Base-by-base conservation (phyloP, 768 basidiomycete genomes). In the Dioszegia aurantiaca region DNA sequence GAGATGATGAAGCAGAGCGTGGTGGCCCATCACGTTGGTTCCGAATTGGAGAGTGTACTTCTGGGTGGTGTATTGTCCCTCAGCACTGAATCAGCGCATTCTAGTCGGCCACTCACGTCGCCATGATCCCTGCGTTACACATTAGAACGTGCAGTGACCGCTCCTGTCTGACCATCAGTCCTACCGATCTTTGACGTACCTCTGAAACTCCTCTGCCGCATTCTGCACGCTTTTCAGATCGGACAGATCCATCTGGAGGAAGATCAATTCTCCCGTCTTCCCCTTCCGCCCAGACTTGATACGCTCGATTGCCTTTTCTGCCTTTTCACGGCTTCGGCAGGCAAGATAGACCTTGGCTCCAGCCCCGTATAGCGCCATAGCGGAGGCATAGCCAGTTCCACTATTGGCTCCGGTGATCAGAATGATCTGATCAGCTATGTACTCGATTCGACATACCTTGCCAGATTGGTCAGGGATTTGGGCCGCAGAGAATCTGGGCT, bases 91-190 rank as follows among this genome's bases (percentile, higher is more conserved):
- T 53, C 16, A 53, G 49, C 28, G 12, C 30, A 12, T 19, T 26
- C 19, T 24, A n/a, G 16, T 19, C 17, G 23, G 26, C 4, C 0
- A 61, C 71, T 63, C 54, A 73, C 72, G 69, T 64, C 23, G 69
- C 69, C 72, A 73, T 73, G 36, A 73, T 61, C 21, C 72, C 72
- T 45, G 72, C 72, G 58, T 73, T 73, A n/a, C 63, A 63, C 33
- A 68, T 70, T 14, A 73, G 54, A 1, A 69, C 24, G 43, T 73
- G 63, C 4, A 73, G 51, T 19, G n/a, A 51, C 44, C 5, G 56
- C 16, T 55, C 67, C 71, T 28, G 49, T 31, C 26, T 40, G 49
- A 42, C n/a, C 21, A 21, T 51, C 40, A 19, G 24, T 37, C 8
- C 10, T 53, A n/a, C 16, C 16, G n/a, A n/a, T 19, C 23, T n/a